Percentiles rank a stretch among this genome's conserved stretches.
Conservation (phyloP, 75 land plant genomes). For the Pinus albicaulis region DNA sequence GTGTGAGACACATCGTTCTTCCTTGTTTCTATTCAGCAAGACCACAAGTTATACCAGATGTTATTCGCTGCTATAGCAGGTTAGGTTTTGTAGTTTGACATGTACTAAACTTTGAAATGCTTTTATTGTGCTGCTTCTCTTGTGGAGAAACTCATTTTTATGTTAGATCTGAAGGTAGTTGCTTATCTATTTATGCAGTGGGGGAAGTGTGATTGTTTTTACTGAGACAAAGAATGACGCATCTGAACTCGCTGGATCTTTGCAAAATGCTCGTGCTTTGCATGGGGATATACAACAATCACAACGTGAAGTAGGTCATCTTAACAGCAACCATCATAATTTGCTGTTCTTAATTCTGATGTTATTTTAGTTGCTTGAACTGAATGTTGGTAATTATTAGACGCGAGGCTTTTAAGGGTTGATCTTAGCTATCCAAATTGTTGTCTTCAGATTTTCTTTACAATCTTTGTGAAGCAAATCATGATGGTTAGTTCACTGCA, state of each 20-base stretch:
- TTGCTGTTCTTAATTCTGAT: not conserved
- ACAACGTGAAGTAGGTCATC: constrained; percentile 69
- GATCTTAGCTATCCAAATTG: not conserved
- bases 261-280: constrained; percentile 74
- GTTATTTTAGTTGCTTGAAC: not conserved
- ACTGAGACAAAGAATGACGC: constrained; percentile 97
- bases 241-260: constrained; percentile 72
- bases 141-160: not conserved
- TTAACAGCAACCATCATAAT: not conserved
- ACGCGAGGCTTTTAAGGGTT: not conserved
- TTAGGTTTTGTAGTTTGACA: constrained; percentile 7
- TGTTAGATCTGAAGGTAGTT: not conserved
- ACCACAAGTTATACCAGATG: constrained; percentile 74
- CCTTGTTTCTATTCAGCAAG: constrained; percentile 80
- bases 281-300: constrained; percentile 95
- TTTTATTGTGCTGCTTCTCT: constrained; percentile 3
- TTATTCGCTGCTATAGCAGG: constrained; percentile 90
- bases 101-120: not conserved
- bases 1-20: constrained; percentile 81
- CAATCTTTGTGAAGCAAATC: no score
- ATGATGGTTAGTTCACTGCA: no score
- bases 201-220: constrained; percentile 86
- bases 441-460: not conserved
- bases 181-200: constrained; percentile 36
- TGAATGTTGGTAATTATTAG: not conserved